Conservation (phyloP, 1,284 basidiomycete species). For the Ustilago cynodontis region DNA sequence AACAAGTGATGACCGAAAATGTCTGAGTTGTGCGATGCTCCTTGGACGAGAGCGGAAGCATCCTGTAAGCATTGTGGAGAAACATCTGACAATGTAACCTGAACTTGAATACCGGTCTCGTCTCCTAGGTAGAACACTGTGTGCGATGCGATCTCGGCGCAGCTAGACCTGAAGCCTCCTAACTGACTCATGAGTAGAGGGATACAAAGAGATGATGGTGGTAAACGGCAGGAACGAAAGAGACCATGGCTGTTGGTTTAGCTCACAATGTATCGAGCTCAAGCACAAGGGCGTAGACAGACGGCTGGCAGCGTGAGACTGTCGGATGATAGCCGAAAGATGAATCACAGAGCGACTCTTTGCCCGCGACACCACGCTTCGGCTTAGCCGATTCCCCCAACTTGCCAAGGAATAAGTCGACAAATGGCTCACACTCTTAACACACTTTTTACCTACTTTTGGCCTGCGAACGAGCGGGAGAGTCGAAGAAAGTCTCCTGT, state of each 20-base stretch:
- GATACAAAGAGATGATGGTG: neutral
- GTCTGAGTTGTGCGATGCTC: neutral
- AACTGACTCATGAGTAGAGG: neutral
- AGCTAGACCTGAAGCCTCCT: neutral
- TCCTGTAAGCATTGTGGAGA: neutral
- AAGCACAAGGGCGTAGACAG: too few relatives aligned
- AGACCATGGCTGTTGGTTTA: too few relatives aligned
- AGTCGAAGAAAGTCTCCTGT: too few relatives aligned
- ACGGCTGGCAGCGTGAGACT: neutral
- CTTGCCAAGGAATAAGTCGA: neutral
- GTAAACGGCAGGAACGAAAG: neutral
- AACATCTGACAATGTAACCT: neutral
- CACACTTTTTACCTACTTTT: too few relatives aligned
- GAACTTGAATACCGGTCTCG: neutral
- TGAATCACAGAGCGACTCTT: neutral
- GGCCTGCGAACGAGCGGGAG: too few relatives aligned
- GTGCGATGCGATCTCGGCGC: neutral
- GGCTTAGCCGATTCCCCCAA: neutral
- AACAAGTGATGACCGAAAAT: constrained; percentile 5
- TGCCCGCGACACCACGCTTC: neutral
- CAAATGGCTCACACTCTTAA: too few relatives aligned
- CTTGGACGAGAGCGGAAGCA: neutral
- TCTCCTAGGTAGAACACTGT: neutral
- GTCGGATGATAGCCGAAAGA: neutral
- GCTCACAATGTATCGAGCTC: too few relatives aligned